phyloP scores from a whole-genome alignment of 208 protist species.

The Trypanosoma lewisi region DNA sequence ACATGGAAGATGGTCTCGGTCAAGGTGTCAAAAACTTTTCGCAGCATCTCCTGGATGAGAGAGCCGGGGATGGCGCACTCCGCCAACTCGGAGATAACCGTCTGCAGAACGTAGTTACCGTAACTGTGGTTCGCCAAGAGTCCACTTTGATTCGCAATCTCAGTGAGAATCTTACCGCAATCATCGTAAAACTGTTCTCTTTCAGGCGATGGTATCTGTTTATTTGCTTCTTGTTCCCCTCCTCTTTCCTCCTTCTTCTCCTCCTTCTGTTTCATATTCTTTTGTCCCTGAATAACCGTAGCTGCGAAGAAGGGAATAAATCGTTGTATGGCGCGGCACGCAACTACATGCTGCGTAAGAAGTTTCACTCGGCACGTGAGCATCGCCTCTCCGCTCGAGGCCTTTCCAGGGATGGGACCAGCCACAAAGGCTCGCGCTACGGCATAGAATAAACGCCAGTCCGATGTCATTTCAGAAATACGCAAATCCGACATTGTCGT shows the following conservation, averaged over 20 bases:
- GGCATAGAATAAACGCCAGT: slow-evolving; percentile 71
- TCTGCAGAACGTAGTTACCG: slow-evolving; percentile 78
- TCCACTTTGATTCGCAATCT: slow-evolving; percentile 32
- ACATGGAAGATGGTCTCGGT: slow-evolving; percentile 60
- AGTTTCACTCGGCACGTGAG: slow-evolving; percentile 43
- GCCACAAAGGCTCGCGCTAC: slow-evolving; percentile 51
- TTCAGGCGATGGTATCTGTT: slow-evolving; percentile 24
- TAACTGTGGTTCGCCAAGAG: slow-evolving; percentile 44
- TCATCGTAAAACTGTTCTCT: slow-evolving; percentile 32
- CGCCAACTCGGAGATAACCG: slow-evolving; percentile 57
- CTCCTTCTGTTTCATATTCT: slow-evolving; percentile 30
- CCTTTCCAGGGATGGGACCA: slow-evolving; percentile 26
- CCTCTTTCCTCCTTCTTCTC: no score
- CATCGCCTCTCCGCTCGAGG: slow-evolving; percentile 8
- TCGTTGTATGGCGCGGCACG: slow-evolving; percentile 62
- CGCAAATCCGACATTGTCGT: slow-evolving; percentile 33
- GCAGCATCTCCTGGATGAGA: slow-evolving; percentile 38
- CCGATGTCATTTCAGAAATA: slow-evolving; percentile 26
- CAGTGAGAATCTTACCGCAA: slow-evolving; percentile 44
- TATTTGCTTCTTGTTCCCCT: slow-evolving; percentile 16
- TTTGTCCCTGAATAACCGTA: slow-evolving; percentile 42
- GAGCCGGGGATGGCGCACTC: slow-evolving; percentile 48
- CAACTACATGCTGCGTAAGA: slow-evolving; percentile 68
- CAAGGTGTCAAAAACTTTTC: slow-evolving; percentile 50
- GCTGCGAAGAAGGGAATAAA: slow-evolving; percentile 76